Percentiles rank a stretch among this genome's conserved stretches.
Conservation (phyloP, 441 rosid species). For the Erodium moschatum region DNA sequence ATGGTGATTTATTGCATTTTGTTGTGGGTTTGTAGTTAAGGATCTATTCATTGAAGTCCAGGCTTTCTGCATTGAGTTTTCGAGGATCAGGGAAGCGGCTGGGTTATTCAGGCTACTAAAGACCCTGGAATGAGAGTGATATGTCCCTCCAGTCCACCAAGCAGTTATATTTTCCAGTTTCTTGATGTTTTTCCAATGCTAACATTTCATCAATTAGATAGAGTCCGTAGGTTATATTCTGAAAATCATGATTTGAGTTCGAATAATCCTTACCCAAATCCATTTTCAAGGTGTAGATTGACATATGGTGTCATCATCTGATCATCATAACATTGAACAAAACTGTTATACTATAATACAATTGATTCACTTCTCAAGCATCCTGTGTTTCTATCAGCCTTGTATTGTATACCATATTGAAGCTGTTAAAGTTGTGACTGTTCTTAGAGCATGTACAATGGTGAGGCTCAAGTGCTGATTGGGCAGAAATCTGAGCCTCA, state of each 20-base stretch:
- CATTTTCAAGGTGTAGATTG: neutral
- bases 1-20: conserved; percentile 1
- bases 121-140: conserved; percentile 48
- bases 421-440: too few species aligned
- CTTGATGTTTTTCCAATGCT: neutral
- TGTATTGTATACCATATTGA: neutral
- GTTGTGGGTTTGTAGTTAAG: conserved; percentile 47
- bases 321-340: conserved; percentile 1
- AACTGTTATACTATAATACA: neutral
- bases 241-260: conserved; percentile 1
- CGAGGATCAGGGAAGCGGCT: conserved; percentile 87
- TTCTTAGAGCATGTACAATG: too few species aligned
- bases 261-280: neutral
- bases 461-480: too few species aligned
- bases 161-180: neutral
- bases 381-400: neutral
- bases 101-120: conserved; percentile 86
- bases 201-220: neutral
- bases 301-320: neutral
- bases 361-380: neutral
- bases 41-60: conserved; percentile 93
- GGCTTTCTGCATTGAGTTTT: conserved; percentile 95
- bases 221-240: neutral
- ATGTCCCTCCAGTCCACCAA: neutral
- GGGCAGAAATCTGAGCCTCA: too few species aligned